These are phyloP conservation scores for Lipomyces mesembrius DNA, from an alignment of 805 yeast genomes.

Conservation along the genomic window DNA sequence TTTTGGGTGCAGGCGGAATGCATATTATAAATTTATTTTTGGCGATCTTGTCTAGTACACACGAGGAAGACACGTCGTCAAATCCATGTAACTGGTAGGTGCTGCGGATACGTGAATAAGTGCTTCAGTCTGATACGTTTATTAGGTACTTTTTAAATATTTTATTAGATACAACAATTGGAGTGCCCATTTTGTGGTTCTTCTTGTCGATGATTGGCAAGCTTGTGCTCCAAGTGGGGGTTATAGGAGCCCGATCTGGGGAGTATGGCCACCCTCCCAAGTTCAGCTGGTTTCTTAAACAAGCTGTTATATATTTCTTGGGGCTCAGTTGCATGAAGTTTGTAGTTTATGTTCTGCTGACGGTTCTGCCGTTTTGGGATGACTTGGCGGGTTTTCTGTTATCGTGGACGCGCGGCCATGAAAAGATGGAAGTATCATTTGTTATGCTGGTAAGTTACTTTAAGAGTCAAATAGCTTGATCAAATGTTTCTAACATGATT, in stretches of 20 bases:
- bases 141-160: slow-evolving; percentile 78
- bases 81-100: slow-evolving; percentile 80
- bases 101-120: neutral
- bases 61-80: slow-evolving; percentile 48
- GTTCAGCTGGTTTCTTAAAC: slow-evolving; percentile 69
- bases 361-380: slow-evolving; percentile 69
- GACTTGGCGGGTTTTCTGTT: slow-evolving; percentile 71
- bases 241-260: slow-evolving; percentile 54
- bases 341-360: slow-evolving; percentile 59
- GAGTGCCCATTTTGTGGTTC: slow-evolving; percentile 79
- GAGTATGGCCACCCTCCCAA: slow-evolving; percentile 66
- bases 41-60: slow-evolving; percentile 57
- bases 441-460: slow-evolving; percentile 83
- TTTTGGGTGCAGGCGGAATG: slow-evolving; percentile 82
- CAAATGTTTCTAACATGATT: neutral
- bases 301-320: slow-evolving; percentile 66
- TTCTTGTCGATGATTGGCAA: slow-evolving; percentile 56
- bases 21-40: slow-evolving; percentile 77
- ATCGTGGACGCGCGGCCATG: slow-evolving; percentile 81
- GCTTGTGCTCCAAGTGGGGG: slow-evolving; percentile 51
- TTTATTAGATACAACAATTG: slow-evolving; percentile 89
- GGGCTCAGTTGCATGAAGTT: slow-evolving; percentile 70
- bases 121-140: neutral
- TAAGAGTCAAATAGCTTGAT: slow-evolving; percentile 38
- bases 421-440: slow-evolving; percentile 80